Evolutionary conservation across 2,329 filamentous ascomycete species (phyloP), one percentile per base, ranked within the genome.

Genomic region (Cercospora canescens): DNA sequence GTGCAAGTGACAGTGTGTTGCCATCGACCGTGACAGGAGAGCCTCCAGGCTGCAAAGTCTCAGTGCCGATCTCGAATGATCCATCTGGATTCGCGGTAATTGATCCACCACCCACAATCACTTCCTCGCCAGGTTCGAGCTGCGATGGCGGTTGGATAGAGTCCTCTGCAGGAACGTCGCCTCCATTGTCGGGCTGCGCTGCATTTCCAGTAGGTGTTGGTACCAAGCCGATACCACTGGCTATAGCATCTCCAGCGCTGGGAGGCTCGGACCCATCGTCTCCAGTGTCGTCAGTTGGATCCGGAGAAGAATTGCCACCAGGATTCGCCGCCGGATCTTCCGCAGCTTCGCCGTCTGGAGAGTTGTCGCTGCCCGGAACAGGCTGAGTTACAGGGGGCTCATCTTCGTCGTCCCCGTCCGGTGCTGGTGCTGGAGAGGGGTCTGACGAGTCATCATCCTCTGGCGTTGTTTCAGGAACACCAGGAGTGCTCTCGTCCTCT

Each of bases 71-170:
- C 18, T 55, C 52, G n/a, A 55, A 55, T 2, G 52, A 55, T 21
- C 57, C 57, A 32, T 60, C 57, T n/a, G 57, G 57, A 16, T 45
- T 60, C 7, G 57, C 57, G 6, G 57, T 41, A 21, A 60, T n/a
- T 11, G 28, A 28, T 9, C 35, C 57, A 11, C 57, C 57, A 8
- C 57, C 57, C 1, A 60, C 35, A 37, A 60, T 18, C 34, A 60
- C 57, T 32, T 60, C 57, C 9, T 24, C 57, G 24, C 57, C 57
- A 30, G 57, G 55, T 37, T 34, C 21, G 24, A 45, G 21, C 34
- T 58, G 34, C 18, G 55, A 16, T 5, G 34, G n/a, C 16, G 12
- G 16, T 11, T 58, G n/a, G 11, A 16, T 24, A 28, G n/a, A 28
- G 30, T 26, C n/a, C 4, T 16, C 48, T 26, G 16, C 24, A 4